Base-by-base conservation (phyloP, 345 rosid genomes). In the Punica granatum region DNA sequence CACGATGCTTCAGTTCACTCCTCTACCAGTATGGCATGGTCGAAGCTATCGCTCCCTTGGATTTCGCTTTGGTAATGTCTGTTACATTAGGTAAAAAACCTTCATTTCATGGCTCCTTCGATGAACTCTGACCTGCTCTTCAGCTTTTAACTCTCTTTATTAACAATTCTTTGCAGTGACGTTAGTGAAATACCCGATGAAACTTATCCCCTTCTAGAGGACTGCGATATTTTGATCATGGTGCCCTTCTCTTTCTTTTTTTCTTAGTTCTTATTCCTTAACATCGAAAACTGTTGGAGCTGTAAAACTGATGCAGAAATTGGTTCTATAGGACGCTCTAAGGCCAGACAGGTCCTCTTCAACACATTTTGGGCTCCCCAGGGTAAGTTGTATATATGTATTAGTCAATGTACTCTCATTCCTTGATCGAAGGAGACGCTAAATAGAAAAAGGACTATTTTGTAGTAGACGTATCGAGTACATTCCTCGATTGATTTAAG, bases 21-120 rank as follows among this genome's bases (percentile, higher is more conserved):
- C 98, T 37, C 78, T 92, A 82, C 97, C 97, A 7, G 92, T 92
- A 72, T 92, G 98, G 96, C 98, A 92, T 79, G 98, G 98, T 41
- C 78, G 60, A 70, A 80, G 76, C 67, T 92, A 90, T 74, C 86
- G 92, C 49, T 90, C 93, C 32, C 97, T 92, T 76, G 98, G 98
- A 67, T 92, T 90, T 73, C 88, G 97, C 41, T 92, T 92, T 70
- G 93, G 96, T 56, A 80, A 84, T 49, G 69, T 88, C 72, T 92
- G 97, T 72, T 92, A 88, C 83, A 85, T 88, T 69, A 92, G 96
- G 98, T 92, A 78, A 70, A 61, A 3, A 6, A 1, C 8, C 21
- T 51, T 61, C 1, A 14, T 44, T 32, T 62, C 26, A 25, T 53
- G 35, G 44, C 16, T 35, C 30, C 12, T 34, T n/a, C 18, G 16